phyloP scores from a whole-genome alignment of 306 rosid genomes.

The Castanea sativa region DNA sequence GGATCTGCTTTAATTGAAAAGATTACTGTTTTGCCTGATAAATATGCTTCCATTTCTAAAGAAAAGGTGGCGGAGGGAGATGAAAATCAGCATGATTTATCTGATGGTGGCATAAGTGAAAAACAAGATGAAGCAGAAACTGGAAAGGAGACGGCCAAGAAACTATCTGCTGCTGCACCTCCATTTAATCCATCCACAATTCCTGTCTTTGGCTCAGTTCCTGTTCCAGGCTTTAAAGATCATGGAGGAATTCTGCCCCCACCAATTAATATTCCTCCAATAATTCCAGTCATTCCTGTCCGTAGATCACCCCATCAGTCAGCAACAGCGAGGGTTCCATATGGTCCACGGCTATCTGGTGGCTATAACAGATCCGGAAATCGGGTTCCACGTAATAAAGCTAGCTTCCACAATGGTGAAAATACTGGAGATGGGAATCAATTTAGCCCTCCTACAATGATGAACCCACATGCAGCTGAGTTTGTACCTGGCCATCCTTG shows the following conservation, averaged over 20 bases:
- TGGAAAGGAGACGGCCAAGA: slow-evolving; percentile 80
- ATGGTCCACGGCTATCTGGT: slow-evolving; percentile 94
- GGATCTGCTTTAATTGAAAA: slow-evolving; percentile 34
- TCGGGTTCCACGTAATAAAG: slow-evolving; percentile 73
- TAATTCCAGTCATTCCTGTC: slow-evolving; percentile 68
- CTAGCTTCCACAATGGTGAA: slow-evolving; percentile 51
- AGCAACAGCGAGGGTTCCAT: slow-evolving; percentile 93
- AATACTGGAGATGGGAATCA: slow-evolving; percentile 62
- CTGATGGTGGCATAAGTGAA: slow-evolving; percentile 27
- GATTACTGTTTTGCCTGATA: slow-evolving; percentile 24
- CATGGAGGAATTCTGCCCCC: slow-evolving; percentile 93
- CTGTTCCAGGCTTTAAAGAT: slow-evolving; percentile 75
- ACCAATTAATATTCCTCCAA: slow-evolving; percentile 84
- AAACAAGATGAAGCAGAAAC: slow-evolving; percentile 67
- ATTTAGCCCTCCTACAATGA: slow-evolving; percentile 68
- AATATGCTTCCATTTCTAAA: slow-evolving; percentile 22
- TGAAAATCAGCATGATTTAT: slow-evolving; percentile 37
- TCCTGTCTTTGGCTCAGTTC: slow-evolving; percentile 80
- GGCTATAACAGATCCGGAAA: slow-evolving; percentile 78
- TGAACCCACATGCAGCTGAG: slow-evolving; percentile 97
- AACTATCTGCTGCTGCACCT: slow-evolving; percentile 97
- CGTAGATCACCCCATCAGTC: slow-evolving; percentile 97
- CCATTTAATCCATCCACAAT: slow-evolving; percentile 84
- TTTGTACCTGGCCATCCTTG: slow-evolving; percentile 87
- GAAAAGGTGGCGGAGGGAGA: slow-evolving; percentile 33